Evolutionary conservation across 169 alveolate genomes (phyloP), one percentile per base, ranked within the genome.

Genomic region (Plasmodium relictum): DNA sequence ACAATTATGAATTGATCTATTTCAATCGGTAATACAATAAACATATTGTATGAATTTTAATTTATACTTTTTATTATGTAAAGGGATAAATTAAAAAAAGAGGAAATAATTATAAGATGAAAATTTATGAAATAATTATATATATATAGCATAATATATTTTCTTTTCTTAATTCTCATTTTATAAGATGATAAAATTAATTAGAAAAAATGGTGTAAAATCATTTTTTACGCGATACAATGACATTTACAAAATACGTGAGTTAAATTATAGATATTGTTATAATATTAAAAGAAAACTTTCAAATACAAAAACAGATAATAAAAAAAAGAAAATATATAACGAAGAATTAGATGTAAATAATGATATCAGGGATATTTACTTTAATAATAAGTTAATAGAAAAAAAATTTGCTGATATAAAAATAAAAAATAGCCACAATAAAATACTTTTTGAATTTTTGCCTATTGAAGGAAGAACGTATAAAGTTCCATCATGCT

Each of bases 391-490:
- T 31, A 71, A 86, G 26, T 7, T 61, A 14, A 86, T 86, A 37
- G 88, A 86, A 65, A 56, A 39, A 16, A 70, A 59, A 59, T n/a
- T 70, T 12, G 92, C 92, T 14, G 74, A 59, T 73, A 86, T 86
- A 86, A 39, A 58, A 24, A 86, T 65, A 59, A 71, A 71, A 42
- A 63, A 86, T 42, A 86, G 92, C 41, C 92, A 86, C 56, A 86
- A 86, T 39, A 65, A 86, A 71, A 41, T 37, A 65, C 31, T 86
- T 0, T 86, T 86, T 45, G 92, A 59, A 70, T 86, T 58, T 71
- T 39, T 86, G 9, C 92, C 92, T 41, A 61, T 86, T 37, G 92
- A 86, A 61, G 92, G 92, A 50, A 22, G 92, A 71, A 86, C 92
- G 50, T 42, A 86, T 70, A 86, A 69, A n/a, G 92, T 86, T 9